Conservation (phyloP, 139 green algal species). For the Astrephomene gubernaculifera region DNA sequence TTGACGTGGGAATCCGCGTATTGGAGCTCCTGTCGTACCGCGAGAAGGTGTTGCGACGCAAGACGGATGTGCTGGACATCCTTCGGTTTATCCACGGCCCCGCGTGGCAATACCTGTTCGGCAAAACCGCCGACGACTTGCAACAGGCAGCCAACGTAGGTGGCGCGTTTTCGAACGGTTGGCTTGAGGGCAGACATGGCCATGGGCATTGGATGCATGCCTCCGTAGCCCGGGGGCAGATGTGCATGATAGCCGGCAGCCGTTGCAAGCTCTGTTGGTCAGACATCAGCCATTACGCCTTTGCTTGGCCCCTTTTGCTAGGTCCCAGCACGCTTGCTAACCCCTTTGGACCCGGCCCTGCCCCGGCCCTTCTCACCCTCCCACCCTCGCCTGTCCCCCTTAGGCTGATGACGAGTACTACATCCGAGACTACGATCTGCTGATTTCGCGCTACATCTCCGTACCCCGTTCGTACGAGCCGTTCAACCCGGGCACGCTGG, state of each 20-base stretch:
- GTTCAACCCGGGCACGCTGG: constrained; percentile 92
- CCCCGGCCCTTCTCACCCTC: too few species aligned
- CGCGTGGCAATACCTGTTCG: constrained; percentile 95
- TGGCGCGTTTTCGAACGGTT: too few species aligned
- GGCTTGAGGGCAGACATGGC: too few species aligned
- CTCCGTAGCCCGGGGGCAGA: too few species aligned
- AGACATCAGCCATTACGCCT: too few species aligned
- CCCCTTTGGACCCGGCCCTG: too few species aligned
- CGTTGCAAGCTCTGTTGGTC: too few species aligned
- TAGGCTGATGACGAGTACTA: constrained; percentile 97
- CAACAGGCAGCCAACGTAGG: constrained; percentile 87
- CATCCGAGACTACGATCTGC: constrained; percentile 94
- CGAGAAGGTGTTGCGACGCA: constrained; percentile 72
- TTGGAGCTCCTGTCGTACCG: constrained; percentile 90
- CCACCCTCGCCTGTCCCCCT: not conserved
- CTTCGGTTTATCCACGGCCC: constrained; percentile 93
- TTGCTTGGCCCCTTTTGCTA: too few species aligned
- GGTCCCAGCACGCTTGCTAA: too few species aligned
- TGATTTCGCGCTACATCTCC: constrained; percentile 89
- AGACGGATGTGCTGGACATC: constrained; percentile 84
- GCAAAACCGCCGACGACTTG: constrained; percentile 92
- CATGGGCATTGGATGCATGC: not conserved
- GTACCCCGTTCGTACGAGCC: constrained; percentile 92
- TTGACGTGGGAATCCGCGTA: constrained; percentile 86
- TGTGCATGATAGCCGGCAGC: too few species aligned